Base-by-base conservation (phyloP, 2,329 filamentous ascomycete species). In the Ceratocystis eucalypticola region DNA sequence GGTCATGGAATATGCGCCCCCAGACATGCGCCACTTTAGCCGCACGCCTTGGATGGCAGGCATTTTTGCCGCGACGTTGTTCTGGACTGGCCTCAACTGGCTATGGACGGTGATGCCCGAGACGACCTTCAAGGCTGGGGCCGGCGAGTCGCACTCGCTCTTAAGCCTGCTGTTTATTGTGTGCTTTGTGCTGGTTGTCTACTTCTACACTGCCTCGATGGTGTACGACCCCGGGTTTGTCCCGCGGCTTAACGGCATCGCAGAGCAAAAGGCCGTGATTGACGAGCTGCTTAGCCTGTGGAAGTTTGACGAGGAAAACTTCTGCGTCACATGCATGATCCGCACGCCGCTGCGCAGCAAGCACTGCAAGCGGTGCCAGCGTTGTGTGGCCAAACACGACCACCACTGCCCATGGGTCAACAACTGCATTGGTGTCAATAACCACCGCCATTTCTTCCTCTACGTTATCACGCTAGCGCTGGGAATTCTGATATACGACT, bases 391-490 rank as follows among this genome's bases (percentile, higher is more conserved):
- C 65, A 96, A 95, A 76, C 91, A 96, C 77, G 94, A 99, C 74
- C 94, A 99, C 73, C 94, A 99, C 74, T 99, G 94, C 73, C 94
- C 94, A 0, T 99, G 94, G 94, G 89, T 97, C 28, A 89, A 96
- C 77, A 97, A 96, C 76, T 99, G 94, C 72, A 84, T 99, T 53
- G 94, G 90, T 55, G 84, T 94, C 69, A 97, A 97, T 78, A 99
- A 97, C 74, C 89, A 97, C 73, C 87, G 94, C 15, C 92, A 96
- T 71, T 99, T 99, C 75, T 88, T 96, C 72, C 78, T 96, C 62
- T 99, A 97, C 74, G 82, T 99, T 20, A 77, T 95, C 53, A 86
- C 77, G 71, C 78, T 99, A 69, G 88, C 91, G 65, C 69, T 88
- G 17, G 91, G 91, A 37, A 88, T 97, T 45, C 70, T 89, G 2